Evolutionary conservation across 2,329 filamentous ascomycete genomes (phyloP), one percentile per base, ranked within the genome.

Genomic region (Paecilomyces sp.): DNA sequence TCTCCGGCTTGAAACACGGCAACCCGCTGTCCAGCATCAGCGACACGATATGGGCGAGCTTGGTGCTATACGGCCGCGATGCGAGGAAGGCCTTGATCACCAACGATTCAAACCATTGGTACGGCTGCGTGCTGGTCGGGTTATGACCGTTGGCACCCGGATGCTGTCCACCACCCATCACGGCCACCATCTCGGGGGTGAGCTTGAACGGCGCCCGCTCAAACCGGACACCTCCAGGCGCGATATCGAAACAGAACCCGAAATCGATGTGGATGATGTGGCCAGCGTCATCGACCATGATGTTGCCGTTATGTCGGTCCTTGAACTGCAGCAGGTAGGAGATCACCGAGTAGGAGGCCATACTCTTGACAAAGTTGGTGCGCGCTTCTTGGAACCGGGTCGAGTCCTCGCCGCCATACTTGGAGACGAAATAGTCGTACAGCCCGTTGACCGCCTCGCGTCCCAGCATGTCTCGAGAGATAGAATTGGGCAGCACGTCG

Each of bases 201-300:
- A 99, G 85, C 78, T 99, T 99, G 83, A 99, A 99, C 0, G 94
- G 94, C 0, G 94, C 94, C 25, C 94, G 89, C 80, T 99, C 94
- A 71, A 99, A 99, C 67, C 92, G 93, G 70, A 99, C 92, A 61
- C 95, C 94, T 55, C 94, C 94, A 0, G 94, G 94, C 1, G 92
- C 94, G 67, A 99, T 97, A 71, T 99, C 95, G 77, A 99, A 99
- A 79, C 93, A 97, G 83, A 99, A 99, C 9, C 94, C 94, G 71
- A 99, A 99, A 74, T 99, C 94, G 67, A 99, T 97, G 79, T 99
- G 94, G 58, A 99, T 85, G 69, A 99, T 96, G 76, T 99, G 94
- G 3, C 95, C 94, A 0, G 89, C 90, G 70, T 97, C 93, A 74
- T 99, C 93, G 64, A 99, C 88, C 95, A 99, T 99, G 80, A 99